Evolutionary conservation across 352 stramenopile species (phyloP).

Genomic region (Phytopythium vexans): DNA sequence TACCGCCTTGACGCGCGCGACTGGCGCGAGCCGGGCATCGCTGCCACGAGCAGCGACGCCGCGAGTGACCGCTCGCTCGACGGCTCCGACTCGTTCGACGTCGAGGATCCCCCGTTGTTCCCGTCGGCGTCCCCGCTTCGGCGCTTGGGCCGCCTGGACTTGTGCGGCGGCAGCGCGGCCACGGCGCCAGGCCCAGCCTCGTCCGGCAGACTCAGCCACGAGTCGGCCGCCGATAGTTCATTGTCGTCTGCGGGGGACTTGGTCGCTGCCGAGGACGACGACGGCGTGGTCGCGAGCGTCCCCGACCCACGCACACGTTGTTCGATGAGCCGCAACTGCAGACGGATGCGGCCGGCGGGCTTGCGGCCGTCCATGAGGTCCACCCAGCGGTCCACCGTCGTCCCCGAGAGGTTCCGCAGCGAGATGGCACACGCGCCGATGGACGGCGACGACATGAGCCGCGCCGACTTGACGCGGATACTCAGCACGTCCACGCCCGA

Average conservation of each 20-base stretch:
- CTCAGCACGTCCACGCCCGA: constrained; percentile 46
- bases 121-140: constrained; percentile 6
- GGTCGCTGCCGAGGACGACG: not conserved
- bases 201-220: constrained; percentile 23
- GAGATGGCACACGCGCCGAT: constrained; percentile 52
- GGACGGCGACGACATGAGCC: constrained; percentile 55
- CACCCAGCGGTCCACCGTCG: constrained; percentile 58
- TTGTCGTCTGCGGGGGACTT: not conserved
- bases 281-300: not conserved
- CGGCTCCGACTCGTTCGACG: constrained; percentile 42
- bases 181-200: constrained; percentile 6
- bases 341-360: constrained; percentile 49
- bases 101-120: constrained; percentile 30
- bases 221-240: constrained; percentile 8
- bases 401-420: constrained; percentile 37
- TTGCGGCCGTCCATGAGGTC: constrained; percentile 51
- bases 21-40: constrained; percentile 2
- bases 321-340: constrained; percentile 62
- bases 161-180: not conserved
- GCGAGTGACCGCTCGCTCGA: constrained; percentile 23
- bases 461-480: constrained; percentile 68
- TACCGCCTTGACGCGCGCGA: not conserved
- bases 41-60: constrained; percentile 16
- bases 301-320: not conserved
- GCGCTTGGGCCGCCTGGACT: not conserved